Percentiles rank a stretch among this genome's conserved stretches.
phyloP scores from a whole-genome alignment of 2,329 filamentous ascomycete species.

The Aspergillus sp. region DNA sequence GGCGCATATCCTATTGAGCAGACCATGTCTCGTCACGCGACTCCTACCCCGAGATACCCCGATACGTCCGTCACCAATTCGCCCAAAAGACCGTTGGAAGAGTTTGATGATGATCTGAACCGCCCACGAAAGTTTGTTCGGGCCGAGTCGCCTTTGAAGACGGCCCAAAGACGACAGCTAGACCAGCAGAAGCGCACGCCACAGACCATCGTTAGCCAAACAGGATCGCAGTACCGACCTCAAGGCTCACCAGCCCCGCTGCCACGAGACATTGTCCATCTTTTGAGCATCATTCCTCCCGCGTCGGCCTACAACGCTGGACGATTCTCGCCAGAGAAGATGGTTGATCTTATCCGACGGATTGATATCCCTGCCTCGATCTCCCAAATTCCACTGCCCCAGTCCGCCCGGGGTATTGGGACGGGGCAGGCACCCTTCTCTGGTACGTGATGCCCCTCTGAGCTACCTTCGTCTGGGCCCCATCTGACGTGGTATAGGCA shows the following conservation, averaged over 20 bases:
- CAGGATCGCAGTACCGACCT: constrained; percentile 47
- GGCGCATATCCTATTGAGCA: constrained; percentile 33
- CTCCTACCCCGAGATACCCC: constrained; percentile 35
- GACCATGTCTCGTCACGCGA: constrained; percentile 30
- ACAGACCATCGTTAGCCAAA: constrained; percentile 28
- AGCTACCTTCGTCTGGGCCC: not conserved
- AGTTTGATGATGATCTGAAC: constrained; percentile 67
- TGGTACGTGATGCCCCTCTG: constrained; percentile 25
- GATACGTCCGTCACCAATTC: constrained; percentile 41
- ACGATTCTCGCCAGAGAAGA: constrained; percentile 66
- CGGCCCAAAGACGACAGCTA: constrained; percentile 78
- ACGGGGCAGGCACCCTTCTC: constrained; percentile 28
- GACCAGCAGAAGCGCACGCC: constrained; percentile 66
- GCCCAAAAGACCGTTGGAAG: constrained; percentile 64
- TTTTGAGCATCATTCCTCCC: constrained; percentile 72
- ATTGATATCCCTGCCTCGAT: constrained; percentile 62
- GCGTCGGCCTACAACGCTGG: constrained; percentile 70
- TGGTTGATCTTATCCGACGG: constrained; percentile 71
- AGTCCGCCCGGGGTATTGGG: constrained; percentile 30
- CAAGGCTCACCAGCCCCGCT: constrained; percentile 63
- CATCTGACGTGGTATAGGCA: not conserved
- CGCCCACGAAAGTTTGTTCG: constrained; percentile 83
- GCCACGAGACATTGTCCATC: constrained; percentile 63
- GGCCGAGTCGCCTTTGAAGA: constrained; percentile 90
- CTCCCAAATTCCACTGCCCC: constrained; percentile 38